Evolutionary conservation across 192 early-diverging fungal genomes (phyloP).

Genomic region (Gryganskiella cystojenkinii): DNA sequence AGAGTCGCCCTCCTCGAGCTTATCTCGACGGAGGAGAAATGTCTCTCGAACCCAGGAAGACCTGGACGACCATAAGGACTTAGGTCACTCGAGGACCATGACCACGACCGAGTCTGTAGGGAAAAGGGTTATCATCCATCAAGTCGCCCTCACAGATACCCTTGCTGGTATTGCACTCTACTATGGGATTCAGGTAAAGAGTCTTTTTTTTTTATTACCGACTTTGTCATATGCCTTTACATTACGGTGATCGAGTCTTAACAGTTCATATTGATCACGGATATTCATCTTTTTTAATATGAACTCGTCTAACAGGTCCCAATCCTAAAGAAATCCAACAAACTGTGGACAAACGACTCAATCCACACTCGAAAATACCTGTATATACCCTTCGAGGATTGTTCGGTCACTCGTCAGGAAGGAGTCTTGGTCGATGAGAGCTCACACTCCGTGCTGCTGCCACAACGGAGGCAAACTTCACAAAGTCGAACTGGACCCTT

Average conservation of each 20-base stretch:
- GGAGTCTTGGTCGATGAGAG: constrained; percentile 34
- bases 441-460: constrained; percentile 30
- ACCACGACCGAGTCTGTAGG: neutral
- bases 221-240: neutral
- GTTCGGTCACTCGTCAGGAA: constrained; percentile 22
- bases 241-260: neutral
- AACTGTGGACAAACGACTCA: constrained; percentile 64
- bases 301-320: too few species aligned
- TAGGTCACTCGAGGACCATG: neutral
- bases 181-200: constrained; percentile 60
- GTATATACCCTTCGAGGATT: constrained; percentile 61
- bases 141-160: constrained; percentile 52
- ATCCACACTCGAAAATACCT: constrained; percentile 61
- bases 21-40: constrained; percentile 14
- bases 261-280: neutral
- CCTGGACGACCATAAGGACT: neutral
- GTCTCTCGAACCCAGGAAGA: constrained; percentile 4
- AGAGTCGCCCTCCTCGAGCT: neutral
- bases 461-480: constrained; percentile 20
- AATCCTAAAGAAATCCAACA: constrained; percentile 56
- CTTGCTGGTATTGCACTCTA: constrained; percentile 60
- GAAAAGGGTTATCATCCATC: constrained; percentile 56
- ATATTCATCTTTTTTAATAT: constrained; percentile 5
- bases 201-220: neutral
- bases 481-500: neutral